Conservation (phyloP, 805 yeast genomes). For the Barnettozyma pratensis region DNA sequence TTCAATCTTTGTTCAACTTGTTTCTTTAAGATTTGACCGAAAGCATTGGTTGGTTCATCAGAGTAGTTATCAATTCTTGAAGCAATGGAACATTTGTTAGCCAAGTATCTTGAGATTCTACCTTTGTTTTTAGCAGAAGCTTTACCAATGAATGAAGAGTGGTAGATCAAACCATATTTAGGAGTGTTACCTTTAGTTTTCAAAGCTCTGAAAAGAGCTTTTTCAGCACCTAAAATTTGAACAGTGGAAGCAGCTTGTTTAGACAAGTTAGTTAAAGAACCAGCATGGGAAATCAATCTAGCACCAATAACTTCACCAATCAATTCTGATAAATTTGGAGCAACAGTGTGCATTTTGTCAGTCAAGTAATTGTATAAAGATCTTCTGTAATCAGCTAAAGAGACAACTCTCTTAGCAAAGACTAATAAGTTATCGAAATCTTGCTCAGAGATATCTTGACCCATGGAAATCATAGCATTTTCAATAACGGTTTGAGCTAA, state of each 20-base stretch:
- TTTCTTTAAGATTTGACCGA: conserved; percentile 86
- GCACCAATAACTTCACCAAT: conserved; percentile 99
- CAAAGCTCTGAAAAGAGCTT: conserved; percentile 96
- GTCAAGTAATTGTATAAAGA: conserved; percentile 79
- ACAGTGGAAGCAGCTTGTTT: conserved; percentile 99
- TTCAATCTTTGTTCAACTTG: conserved; percentile 97
- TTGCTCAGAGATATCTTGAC: conserved; percentile 93
- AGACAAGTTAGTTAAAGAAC: conserved; percentile 92
- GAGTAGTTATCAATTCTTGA: conserved; percentile 97
- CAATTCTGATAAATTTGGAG: conserved; percentile 93
- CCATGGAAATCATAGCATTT: conserved; percentile 97
- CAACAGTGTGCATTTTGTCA: conserved; percentile 96
- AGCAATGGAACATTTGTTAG: conserved; percentile 98
- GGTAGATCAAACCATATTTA: conserved; percentile 95
- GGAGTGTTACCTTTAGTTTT: conserved; percentile 99
- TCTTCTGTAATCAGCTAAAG: conserved; percentile 85
- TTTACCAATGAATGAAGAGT: conserved; percentile 94
- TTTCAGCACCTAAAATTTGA: conserved; percentile 98
- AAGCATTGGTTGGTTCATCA: conserved; percentile 85
- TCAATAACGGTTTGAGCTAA: conserved; percentile 87
- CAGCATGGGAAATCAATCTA: conserved; percentile 95
- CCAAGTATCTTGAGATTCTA: conserved; percentile 96
- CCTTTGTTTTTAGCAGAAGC: conserved; percentile 98
- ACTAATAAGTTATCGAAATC: conserved; percentile 89
- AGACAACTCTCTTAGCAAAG: conserved; percentile 91